Percentiles rank a stretch among this genome's conserved stretches.
These are phyloP conservation scores for Stephania japonica DNA, from an alignment of 164 flowering plant genomes.

Conservation along the genomic window DNA sequence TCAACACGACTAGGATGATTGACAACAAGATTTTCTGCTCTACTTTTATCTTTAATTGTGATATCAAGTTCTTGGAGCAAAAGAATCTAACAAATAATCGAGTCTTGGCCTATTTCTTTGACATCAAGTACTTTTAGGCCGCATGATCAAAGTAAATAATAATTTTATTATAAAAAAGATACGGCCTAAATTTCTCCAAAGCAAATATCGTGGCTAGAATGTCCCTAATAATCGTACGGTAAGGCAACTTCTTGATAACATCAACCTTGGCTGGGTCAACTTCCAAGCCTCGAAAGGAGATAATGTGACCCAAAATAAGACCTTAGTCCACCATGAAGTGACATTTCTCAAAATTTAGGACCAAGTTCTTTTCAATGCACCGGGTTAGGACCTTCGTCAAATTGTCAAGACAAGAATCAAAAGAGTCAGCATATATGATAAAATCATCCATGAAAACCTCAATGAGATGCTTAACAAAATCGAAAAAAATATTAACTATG, in stretches of 20 bases:
- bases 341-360: too few species aligned
- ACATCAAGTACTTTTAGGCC: background rate
- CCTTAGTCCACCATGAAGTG: slow-evolving; percentile 9
- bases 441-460: too few species aligned
- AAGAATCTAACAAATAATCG: slow-evolving; percentile 10
- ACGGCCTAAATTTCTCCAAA: slow-evolving; percentile 11
- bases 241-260: background rate
- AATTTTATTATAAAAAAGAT: slow-evolving; percentile 6
- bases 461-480: too few species aligned
- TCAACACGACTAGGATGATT: background rate
- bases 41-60: background rate
- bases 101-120: slow-evolving; percentile 1
- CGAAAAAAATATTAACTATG: too few species aligned
- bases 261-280: background rate
- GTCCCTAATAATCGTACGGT: background rate
- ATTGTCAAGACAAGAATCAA: too few species aligned
- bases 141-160: background rate
- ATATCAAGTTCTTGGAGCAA: slow-evolving; percentile 14
- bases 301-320: background rate
- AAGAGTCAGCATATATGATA: too few species aligned
- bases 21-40: background rate
- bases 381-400: too few species aligned
- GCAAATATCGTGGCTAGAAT: slow-evolving; percentile 11
- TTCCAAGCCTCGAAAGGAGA: background rate
- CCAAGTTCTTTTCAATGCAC: too few species aligned